phyloP scores from a whole-genome alignment of 2,329 filamentous ascomycete species.

The Lachnellula occidentalis region DNA sequence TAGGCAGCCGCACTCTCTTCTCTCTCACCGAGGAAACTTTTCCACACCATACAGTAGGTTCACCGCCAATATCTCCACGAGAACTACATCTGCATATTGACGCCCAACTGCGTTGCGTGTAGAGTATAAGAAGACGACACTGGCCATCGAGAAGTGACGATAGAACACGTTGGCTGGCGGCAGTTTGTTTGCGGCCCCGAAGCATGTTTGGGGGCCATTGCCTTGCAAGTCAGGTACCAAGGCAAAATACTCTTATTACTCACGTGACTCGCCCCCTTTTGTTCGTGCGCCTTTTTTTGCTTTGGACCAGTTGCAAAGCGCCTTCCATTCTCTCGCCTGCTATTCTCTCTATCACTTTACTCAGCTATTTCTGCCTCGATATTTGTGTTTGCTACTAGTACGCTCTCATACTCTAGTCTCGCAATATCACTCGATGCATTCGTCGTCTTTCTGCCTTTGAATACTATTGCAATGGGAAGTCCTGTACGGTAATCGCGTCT shows the following conservation, averaged over 20 bases:
- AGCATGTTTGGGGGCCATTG: neutral
- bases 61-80: neutral
- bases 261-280: neutral
- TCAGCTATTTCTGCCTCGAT: no score
- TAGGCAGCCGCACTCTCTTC: slow-evolving; percentile 5
- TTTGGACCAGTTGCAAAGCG: no score
- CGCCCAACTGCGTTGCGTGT: neutral
- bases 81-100: neutral
- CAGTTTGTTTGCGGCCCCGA: neutral
- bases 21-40: neutral
- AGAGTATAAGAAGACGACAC: no score
- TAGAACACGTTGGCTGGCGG: neutral
- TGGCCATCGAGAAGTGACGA: neutral
- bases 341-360: no score
- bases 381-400: no score
- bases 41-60: neutral
- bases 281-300: no score
- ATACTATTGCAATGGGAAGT: no score
- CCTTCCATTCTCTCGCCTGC: no score
- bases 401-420: no score
- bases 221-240: neutral
- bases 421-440: no score
- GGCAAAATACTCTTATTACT: neutral
- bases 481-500: no score
- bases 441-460: no score